Conservation (phyloP, 306 rosid genomes). For the Arachis stenosperma region DNA sequence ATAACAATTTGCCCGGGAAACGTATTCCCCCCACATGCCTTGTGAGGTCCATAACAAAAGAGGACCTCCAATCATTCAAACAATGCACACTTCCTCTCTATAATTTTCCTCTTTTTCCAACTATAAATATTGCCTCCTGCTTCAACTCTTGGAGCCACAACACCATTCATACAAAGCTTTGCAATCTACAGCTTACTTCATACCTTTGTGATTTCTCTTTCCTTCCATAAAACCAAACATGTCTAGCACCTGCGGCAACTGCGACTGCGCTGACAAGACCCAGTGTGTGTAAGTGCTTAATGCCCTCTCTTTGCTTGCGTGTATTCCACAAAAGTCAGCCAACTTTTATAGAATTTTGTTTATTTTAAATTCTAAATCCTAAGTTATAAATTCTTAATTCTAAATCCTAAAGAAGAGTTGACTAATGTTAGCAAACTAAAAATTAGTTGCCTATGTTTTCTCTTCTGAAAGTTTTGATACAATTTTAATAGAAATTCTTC, state of each 20-base stretch:
- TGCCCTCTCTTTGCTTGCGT: background rate
- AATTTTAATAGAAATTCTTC: too few species aligned
- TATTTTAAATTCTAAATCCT: too few species aligned
- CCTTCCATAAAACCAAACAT: slow-evolving; percentile 46
- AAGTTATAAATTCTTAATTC: too few species aligned
- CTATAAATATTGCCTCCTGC: slow-evolving; percentile 57
- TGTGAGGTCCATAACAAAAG: slow-evolving; percentile 30
- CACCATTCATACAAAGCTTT: slow-evolving; percentile 44
- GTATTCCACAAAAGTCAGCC: too few species aligned
- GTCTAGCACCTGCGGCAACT: slow-evolving; percentile 61
- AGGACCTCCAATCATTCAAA: slow-evolving; percentile 16
- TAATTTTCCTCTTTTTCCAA: slow-evolving; percentile 29
- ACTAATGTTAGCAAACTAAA: too few species aligned
- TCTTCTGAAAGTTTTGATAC: too few species aligned
- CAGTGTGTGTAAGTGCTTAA: slow-evolving; percentile 62
- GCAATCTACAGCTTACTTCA: slow-evolving; percentile 33
- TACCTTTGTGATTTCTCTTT: slow-evolving; percentile 14
- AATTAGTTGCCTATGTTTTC: too few species aligned
- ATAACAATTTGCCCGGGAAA: slow-evolving; percentile 37
- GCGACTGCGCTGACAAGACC: slow-evolving; percentile 67
- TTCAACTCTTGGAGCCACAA: slow-evolving; percentile 44
- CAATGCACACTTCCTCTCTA: background rate
- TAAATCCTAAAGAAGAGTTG: too few species aligned
- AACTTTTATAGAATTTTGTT: too few species aligned
- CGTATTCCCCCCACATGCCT: slow-evolving; percentile 50